Evolutionary conservation across 768 basidiomycete genomes (phyloP).

Genomic region (Termitomyces sp.): DNA sequence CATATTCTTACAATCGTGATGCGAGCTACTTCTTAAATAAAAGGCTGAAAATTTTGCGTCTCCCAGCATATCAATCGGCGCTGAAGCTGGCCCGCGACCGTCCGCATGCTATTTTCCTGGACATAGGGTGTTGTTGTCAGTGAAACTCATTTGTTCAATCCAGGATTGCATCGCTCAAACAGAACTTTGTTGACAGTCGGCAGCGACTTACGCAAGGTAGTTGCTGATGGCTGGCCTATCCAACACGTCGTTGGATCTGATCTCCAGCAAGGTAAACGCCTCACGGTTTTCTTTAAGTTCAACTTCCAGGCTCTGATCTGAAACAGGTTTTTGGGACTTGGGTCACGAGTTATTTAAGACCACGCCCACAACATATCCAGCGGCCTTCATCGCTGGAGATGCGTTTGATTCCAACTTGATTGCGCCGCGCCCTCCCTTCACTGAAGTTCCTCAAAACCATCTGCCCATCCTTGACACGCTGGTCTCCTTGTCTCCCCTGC

Average conservation of each 20-base stretch:
- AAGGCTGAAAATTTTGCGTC: constrained; percentile 23
- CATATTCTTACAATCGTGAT: not conserved
- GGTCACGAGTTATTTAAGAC: constrained; percentile 51
- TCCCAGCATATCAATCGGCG: constrained; percentile 24
- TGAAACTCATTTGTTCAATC: not conserved
- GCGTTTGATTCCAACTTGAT: constrained; percentile 39
- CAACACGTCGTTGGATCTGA: constrained; percentile 27
- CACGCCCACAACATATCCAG: constrained; percentile 42
- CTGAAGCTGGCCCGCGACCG: constrained; percentile 17
- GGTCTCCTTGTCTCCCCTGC: constrained; percentile 41
- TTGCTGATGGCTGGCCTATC: constrained; percentile 29
- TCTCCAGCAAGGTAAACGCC: constrained; percentile 22
- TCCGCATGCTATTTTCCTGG: constrained; percentile 25
- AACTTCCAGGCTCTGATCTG: not conserved
- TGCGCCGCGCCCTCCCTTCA: constrained; percentile 17
- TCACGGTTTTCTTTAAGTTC: not conserved
- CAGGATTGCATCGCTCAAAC: not conserved
- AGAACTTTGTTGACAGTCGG: constrained; percentile 21
- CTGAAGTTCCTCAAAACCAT: constrained; percentile 17
- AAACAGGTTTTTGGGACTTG: constrained; percentile 48
- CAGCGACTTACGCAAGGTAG: constrained; percentile 27
- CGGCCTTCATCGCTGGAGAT: constrained; percentile 47
- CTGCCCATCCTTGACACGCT: constrained; percentile 26
- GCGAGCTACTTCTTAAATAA: too few relatives aligned
- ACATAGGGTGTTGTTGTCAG: constrained; percentile 33